A percentile compares a stretch with the other conserved stretches of the same genome.
Evolutionary conservation across 2,329 filamentous ascomycete species (phyloP).

Genomic region (Xylariaceae sp.): DNA sequence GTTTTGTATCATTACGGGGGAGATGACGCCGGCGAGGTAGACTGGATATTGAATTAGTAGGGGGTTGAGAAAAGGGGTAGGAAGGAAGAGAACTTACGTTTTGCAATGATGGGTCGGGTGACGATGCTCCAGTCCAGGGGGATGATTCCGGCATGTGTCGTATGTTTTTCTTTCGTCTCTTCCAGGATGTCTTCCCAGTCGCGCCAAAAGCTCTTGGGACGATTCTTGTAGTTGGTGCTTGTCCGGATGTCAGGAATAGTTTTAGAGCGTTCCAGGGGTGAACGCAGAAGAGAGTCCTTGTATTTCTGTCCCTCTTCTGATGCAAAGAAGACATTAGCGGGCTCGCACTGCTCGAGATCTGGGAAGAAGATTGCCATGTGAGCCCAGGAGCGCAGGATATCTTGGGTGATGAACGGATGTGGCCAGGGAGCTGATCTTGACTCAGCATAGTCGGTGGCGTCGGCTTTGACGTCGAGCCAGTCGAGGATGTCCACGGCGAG

Average conservation of each 20-base stretch:
- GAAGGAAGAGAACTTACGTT: conserved; percentile 19
- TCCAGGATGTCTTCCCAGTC: conserved; percentile 33
- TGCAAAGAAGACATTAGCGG: conserved; percentile 32
- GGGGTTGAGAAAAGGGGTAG: neutral
- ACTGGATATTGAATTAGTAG: conserved; percentile 27
- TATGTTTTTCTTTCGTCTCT: conserved; percentile 15
- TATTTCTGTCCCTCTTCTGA: conserved; percentile 32
- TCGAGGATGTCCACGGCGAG: conserved; percentile 27
- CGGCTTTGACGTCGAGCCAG: conserved; percentile 26
- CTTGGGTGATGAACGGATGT: conserved; percentile 36
- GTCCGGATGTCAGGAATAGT: conserved; percentile 35
- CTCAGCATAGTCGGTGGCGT: conserved; percentile 22
- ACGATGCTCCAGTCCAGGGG: conserved; percentile 38
- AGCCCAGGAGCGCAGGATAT: conserved; percentile 35
- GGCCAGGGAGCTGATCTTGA: conserved; percentile 24
- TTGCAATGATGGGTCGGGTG: conserved; percentile 38
- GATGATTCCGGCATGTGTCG: conserved; percentile 25
- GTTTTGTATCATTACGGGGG: conserved; percentile 25
- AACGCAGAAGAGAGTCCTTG: conserved; percentile 35
- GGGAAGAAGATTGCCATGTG: conserved; percentile 38
- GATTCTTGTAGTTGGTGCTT: conserved; percentile 34
- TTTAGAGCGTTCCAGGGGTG: conserved; percentile 37
- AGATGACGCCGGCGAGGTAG: conserved; percentile 42
- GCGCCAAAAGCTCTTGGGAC: conserved; percentile 36
- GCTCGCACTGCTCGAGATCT: conserved; percentile 21